These are phyloP conservation scores for Orbilia brochopaga DNA, from an alignment of 2,329 filamentous ascomycete genomes.

Conservation along the genomic window DNA sequence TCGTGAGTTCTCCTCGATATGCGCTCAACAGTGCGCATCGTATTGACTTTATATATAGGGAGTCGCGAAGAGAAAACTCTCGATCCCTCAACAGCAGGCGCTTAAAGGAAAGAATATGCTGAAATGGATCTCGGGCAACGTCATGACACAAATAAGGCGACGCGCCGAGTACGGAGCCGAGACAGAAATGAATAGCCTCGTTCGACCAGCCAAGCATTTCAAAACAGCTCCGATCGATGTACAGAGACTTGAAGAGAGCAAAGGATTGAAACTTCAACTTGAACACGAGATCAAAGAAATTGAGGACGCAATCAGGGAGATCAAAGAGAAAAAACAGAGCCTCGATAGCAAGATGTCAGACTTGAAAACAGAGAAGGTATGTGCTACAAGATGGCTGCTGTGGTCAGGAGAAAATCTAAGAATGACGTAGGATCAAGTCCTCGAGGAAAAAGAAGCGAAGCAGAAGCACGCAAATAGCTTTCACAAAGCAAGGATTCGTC, in stretches of 20 bases:
- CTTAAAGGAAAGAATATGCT: slow-evolving; percentile 27
- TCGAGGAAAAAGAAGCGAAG: slow-evolving; percentile 56
- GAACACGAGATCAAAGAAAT: slow-evolving; percentile 59
- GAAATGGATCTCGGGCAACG: slow-evolving; percentile 23
- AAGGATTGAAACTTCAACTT: slow-evolving; percentile 59
- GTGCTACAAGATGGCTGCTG: not conserved
- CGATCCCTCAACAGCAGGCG: slow-evolving; percentile 18
- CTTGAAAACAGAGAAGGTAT: slow-evolving; percentile 61
- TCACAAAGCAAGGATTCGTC: slow-evolving; percentile 21
- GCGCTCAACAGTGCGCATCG: slow-evolving; percentile 64
- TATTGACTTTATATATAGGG: slow-evolving; percentile 60
- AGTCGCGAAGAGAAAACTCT: slow-evolving; percentile 38
- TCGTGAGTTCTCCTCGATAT: slow-evolving; percentile 15
- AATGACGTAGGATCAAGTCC: slow-evolving; percentile 61
- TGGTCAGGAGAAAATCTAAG: slow-evolving; percentile 7
- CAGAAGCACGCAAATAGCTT: slow-evolving; percentile 16
- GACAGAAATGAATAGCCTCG: slow-evolving; percentile 71
- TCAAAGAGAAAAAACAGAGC: slow-evolving; percentile 58
- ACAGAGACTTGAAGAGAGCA: slow-evolving; percentile 64
- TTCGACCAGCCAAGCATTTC: slow-evolving; percentile 72
- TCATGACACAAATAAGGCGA: slow-evolving; percentile 20
- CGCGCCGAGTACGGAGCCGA: slow-evolving; percentile 75
- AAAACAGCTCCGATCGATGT: slow-evolving; percentile 76
- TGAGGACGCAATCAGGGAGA: slow-evolving; percentile 55
- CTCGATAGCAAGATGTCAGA: slow-evolving; percentile 64